Evolutionary conservation across 148 eudicot species (phyloP).

Genomic region (Spergularia marina): DNA sequence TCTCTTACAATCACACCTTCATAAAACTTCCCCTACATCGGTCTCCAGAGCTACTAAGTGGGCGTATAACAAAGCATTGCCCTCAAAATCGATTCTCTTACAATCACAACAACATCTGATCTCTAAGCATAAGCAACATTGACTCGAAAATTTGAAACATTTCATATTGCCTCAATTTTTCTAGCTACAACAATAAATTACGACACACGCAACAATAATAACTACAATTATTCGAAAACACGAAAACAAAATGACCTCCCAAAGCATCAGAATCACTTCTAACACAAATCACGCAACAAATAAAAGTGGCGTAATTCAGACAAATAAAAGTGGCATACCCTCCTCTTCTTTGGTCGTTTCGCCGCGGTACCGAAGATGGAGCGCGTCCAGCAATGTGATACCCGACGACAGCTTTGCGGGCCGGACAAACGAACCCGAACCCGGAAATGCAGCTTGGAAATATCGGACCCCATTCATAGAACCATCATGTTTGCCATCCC

Average conservation of each 20-base stretch:
- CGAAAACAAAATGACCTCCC: too few relatives aligned
- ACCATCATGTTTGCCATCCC: constrained; percentile 81
- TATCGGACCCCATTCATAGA: constrained; percentile 66
- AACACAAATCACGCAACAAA: not conserved
- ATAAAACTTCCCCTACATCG: too few relatives aligned
- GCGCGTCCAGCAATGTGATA: constrained; percentile 57
- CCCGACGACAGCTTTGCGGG: constrained; percentile 58
- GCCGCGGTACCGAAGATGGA: constrained; percentile 53
- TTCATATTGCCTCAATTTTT: not conserved
- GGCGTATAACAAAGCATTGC: too few relatives aligned
- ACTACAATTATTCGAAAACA: not conserved
- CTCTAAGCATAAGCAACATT: too few relatives aligned
- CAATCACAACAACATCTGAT: not conserved
- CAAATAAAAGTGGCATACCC: constrained; percentile 27
- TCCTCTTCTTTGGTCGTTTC: constrained; percentile 69
- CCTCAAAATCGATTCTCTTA: not conserved
- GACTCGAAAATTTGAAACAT: too few relatives aligned
- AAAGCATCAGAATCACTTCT: not conserved
- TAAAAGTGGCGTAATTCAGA: not conserved
- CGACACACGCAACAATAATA: not conserved
- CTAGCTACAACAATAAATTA: not conserved
- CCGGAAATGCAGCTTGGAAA: constrained; percentile 45
- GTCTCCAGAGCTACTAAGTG: too few relatives aligned
- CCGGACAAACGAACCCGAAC: constrained; percentile 70
- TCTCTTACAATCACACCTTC: too few relatives aligned